These are phyloP conservation scores for Russula earlei DNA, from an alignment of 768 basidiomycete species.

Conservation along the genomic window DNA sequence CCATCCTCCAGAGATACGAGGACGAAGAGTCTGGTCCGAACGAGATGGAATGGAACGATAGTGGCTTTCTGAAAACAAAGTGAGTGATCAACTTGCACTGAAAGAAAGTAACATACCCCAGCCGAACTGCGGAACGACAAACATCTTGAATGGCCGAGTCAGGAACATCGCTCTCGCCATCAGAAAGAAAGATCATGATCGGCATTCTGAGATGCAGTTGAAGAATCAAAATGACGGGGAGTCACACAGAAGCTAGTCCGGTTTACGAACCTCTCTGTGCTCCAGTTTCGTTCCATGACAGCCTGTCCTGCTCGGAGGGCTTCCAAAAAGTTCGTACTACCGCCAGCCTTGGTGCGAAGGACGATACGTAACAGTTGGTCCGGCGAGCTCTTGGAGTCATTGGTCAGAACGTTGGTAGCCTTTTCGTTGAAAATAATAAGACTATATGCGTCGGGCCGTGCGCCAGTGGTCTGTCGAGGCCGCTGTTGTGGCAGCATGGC, in stretches of 20 bases:
- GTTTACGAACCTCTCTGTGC: constrained; percentile 34
- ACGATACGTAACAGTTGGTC: constrained; percentile 34
- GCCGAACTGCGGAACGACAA: constrained; percentile 33
- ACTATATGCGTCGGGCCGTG: constrained; percentile 48
- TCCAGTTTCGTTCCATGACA: constrained; percentile 41
- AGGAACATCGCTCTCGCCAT: constrained; percentile 37
- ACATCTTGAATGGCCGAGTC: constrained; percentile 35
- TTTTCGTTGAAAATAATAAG: constrained; percentile 38
- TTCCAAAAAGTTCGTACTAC: constrained; percentile 37
- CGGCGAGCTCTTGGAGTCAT: constrained; percentile 40
- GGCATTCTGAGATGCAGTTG: constrained; percentile 32
- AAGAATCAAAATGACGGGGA: not conserved
- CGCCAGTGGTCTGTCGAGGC: constrained; percentile 21
- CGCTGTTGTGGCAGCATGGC: constrained; percentile 30
- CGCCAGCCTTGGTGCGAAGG: constrained; percentile 26
- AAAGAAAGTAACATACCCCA: constrained; percentile 29
- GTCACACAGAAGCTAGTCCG: not conserved
- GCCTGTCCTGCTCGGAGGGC: constrained; percentile 33
- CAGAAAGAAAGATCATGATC: constrained; percentile 49
- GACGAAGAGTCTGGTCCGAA: constrained; percentile 37
- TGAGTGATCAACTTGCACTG: not conserved
- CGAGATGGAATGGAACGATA: constrained; percentile 50
- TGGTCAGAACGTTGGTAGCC: constrained; percentile 25
- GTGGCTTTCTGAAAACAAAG: constrained; percentile 33
- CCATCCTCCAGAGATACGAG: constrained; percentile 37